Percentiles rank a stretch among this genome's conserved stretches.
Conservation (phyloP, 805 yeast species). For the Metschnikowia gelsemii region DNA sequence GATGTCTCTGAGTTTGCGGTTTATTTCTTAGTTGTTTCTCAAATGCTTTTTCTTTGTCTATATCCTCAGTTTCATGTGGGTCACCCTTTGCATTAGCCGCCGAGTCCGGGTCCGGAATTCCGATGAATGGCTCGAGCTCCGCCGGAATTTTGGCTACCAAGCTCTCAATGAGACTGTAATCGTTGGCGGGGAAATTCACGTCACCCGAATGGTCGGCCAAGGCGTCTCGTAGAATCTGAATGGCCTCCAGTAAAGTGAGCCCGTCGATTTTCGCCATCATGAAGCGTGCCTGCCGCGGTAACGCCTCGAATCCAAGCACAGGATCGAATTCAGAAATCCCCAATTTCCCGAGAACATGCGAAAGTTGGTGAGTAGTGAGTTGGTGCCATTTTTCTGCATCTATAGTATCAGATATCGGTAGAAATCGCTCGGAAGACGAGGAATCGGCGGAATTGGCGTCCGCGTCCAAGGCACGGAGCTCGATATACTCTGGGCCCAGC, state of each 20-base stretch:
- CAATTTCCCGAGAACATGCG: slow-evolving; percentile 13
- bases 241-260: slow-evolving; percentile 25
- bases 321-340: slow-evolving; percentile 12
- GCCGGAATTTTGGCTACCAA: slow-evolving; percentile 22
- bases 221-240: slow-evolving; percentile 34
- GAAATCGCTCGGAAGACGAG: background rate
- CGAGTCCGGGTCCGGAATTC: background rate
- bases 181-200: slow-evolving; percentile 33
- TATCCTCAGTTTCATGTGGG: background rate
- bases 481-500: slow-evolving; percentile 13
- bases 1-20: no score
- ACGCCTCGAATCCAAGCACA: slow-evolving; percentile 4
- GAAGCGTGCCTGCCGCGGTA: slow-evolving; percentile 14
- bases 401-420: background rate
- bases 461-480: slow-evolving; percentile 11
- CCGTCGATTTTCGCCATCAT: slow-evolving; percentile 34
- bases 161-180: slow-evolving; percentile 26
- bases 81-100: background rate
- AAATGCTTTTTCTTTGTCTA: no score
- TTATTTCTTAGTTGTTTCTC: no score
- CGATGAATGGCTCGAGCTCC: slow-evolving; percentile 8
- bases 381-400: slow-evolving; percentile 5
- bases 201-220: slow-evolving; percentile 33
- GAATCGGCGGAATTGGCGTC: background rate
- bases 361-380: slow-evolving; percentile 7